phyloP scores from a whole-genome alignment of 495 filamentous ascomycete genomes.

The Aspergillus sclerotioniger region DNA sequence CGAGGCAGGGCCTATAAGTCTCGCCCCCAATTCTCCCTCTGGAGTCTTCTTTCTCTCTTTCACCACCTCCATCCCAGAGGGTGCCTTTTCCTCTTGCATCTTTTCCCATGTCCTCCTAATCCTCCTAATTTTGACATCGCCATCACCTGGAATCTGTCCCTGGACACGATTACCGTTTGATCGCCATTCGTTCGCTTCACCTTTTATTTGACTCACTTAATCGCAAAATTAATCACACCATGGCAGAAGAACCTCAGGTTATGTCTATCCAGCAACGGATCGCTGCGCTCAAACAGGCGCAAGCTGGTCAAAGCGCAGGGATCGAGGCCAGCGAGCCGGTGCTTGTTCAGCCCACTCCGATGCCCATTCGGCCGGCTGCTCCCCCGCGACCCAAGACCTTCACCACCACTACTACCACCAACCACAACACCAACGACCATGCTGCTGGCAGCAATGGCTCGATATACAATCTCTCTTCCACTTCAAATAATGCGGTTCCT shows the following conservation, averaged over 20 bases:
- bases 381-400: slow-evolving; percentile 20
- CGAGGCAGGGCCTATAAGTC: neutral
- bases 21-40: neutral
- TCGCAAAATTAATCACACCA: neutral
- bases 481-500: slow-evolving; percentile 12
- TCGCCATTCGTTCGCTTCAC: neutral
- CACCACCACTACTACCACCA: slow-evolving; percentile 23
- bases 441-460: slow-evolving; percentile 48
- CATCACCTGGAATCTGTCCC: neutral
- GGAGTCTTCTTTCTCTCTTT: neutral
- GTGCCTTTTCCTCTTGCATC: neutral
- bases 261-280: slow-evolving; percentile 59
- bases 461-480: slow-evolving; percentile 1
- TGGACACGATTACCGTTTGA: neutral
- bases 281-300: slow-evolving; percentile 55
- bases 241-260: slow-evolving; percentile 41
- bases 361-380: slow-evolving; percentile 35
- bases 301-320: slow-evolving; percentile 45
- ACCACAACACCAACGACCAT: slow-evolving; percentile 6
- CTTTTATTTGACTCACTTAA: neutral
- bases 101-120: neutral
- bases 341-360: slow-evolving; percentile 23
- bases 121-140: neutral
- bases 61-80: neutral
- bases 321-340: slow-evolving; percentile 20